Base-by-base conservation (phyloP, 345 rosid genomes). In the Melastoma malabathricum region DNA sequence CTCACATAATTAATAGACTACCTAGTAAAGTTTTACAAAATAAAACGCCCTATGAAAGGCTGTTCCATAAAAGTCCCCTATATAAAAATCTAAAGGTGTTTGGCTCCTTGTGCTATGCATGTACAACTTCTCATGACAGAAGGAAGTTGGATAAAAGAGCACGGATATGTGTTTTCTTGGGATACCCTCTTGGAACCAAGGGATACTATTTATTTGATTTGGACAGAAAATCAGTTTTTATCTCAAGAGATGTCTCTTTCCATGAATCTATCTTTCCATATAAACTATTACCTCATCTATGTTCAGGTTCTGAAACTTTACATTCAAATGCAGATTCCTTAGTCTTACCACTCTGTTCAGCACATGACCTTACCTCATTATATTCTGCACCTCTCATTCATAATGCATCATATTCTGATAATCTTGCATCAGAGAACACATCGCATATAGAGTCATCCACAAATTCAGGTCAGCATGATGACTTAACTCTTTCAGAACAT, bases 181-280 rank as follows among this genome's bases (percentile, higher is more conserved):
- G 50, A 1, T 55, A 55, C 13, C 43, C 50, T 7, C 15, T n/a
- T 12, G 22, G 58, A 0, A 25, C 7, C 1, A 54, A 54, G 13
- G 58, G 47, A 6, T 54, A 44, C 23, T 16, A 29, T 3, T 1
- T 55, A 3, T 44, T 10, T 13, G 50, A 55, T 22, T 41, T 55
- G 13, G 50, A 19, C 12, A 43, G 18, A 4, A 1, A 25, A 44
- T 1, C 25, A 22, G 0, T 55, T 9, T 18, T 20, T 10, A 6
- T 23, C 6, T 55, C 59, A 0, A 7, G 41, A 13, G 59, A 55
- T 55, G 50, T 45, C 2, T 10, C 12, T 1, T 45, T 55, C 10
- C 25, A 44, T 19, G 59, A 55, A 19, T 18, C 44, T 44, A 14
- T 13, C 14, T 55, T 55, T 18, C 19, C 58, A 15, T 43, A 39